phyloP scores from a whole-genome alignment of 2,329 filamentous ascomycete species.

The Colletotrichum sansevieriae region DNA sequence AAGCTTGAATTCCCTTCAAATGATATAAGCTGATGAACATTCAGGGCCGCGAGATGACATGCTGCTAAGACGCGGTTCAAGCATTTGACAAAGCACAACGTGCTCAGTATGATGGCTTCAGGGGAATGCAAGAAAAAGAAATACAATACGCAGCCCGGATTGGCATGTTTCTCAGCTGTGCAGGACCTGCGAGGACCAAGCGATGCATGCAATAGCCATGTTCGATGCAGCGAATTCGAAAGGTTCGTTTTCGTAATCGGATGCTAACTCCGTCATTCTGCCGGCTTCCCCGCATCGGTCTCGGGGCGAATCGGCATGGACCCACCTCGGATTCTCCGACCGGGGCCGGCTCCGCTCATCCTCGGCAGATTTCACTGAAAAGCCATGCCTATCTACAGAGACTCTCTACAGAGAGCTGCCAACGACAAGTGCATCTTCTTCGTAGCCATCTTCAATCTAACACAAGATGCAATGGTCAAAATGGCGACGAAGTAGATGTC shows the following conservation, averaged over 20 bases:
- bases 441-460: no score
- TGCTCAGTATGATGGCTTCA: neutral
- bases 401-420: no score
- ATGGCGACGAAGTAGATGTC: no score
- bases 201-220: no score
- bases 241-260: slow-evolving; percentile 1
- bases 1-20: slow-evolving; percentile 18
- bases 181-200: neutral
- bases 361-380: no score
- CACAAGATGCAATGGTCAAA: no score
- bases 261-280: neutral
- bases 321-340: neutral
- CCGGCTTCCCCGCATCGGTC: neutral
- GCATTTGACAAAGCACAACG: neutral
- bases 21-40: slow-evolving; percentile 23
- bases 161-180: neutral
- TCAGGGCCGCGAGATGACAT: slow-evolving; percentile 8
- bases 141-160: neutral
- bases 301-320: neutral
- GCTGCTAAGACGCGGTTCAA: slow-evolving; percentile 4
- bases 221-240: neutral
- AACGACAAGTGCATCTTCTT: no score
- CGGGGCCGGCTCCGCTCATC: neutral
- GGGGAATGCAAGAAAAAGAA: neutral
- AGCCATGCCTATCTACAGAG: no score